Evolutionary conservation across 805 yeast genomes (phyloP).

Genomic region (Yarrowia sp.): DNA sequence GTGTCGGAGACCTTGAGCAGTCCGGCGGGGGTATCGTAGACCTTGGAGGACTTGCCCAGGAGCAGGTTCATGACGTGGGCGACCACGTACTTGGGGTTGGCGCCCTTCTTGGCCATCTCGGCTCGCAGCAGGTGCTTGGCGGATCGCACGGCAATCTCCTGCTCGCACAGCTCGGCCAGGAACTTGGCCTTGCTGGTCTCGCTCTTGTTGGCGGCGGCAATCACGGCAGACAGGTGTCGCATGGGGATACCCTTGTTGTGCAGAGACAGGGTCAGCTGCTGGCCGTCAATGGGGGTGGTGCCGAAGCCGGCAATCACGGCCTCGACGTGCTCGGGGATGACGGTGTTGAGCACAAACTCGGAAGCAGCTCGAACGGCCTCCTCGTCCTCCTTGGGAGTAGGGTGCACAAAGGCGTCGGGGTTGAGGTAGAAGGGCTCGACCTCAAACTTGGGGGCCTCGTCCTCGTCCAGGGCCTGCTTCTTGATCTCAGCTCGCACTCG

Average conservation of each 20-base stretch:
- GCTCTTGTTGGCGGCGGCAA: conserved; percentile 50
- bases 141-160: conserved; percentile 81
- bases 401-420: conserved; percentile 72
- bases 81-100: conserved; percentile 54
- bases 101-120: conserved; percentile 56
- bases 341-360: conserved; percentile 60
- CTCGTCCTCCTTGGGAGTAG: conserved; percentile 58
- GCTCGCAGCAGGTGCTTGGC: conserved; percentile 74
- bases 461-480: conserved; percentile 51
- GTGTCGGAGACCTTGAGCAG: conserved; percentile 52
- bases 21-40: conserved; percentile 51
- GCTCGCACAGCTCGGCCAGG: conserved; percentile 59
- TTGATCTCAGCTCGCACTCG: conserved; percentile 66
- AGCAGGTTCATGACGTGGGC: conserved; percentile 69
- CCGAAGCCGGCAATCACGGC: conserved; percentile 59
- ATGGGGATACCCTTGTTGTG: conserved; percentile 87
- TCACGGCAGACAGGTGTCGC: conserved; percentile 80
- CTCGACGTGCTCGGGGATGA: conserved; percentile 68
- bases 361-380: conserved; percentile 74
- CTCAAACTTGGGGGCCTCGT: conserved; percentile 45
- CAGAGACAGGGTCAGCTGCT: conserved; percentile 68
- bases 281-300: conserved; percentile 80
- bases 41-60: conserved; percentile 57
- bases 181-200: conserved; percentile 51
- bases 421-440: conserved; percentile 64